Percentiles rank a stretch among this genome's conserved stretches.
Evolutionary conservation across 2,329 filamentous ascomycete species (phyloP).

Genomic region (Beauveria rudraprayagi): DNA sequence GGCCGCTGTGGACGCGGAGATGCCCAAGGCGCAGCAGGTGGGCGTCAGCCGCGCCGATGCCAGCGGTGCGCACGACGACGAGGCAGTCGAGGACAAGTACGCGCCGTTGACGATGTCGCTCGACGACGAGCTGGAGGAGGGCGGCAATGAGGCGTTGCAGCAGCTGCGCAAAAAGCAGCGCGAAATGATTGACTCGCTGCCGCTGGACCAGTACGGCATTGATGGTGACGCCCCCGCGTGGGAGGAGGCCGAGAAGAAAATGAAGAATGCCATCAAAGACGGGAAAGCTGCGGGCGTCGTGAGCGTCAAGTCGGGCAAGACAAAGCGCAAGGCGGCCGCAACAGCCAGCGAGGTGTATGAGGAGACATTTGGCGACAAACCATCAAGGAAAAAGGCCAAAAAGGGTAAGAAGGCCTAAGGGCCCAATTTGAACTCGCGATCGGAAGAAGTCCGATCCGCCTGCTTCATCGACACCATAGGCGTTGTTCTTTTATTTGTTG

Average conservation of each 20-base stretch:
- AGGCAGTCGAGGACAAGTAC: conserved; percentile 57
- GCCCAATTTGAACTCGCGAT: too few relatives aligned
- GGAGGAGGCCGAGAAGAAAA: conserved; percentile 68
- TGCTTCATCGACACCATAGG: neutral
- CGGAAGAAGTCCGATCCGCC: neutral
- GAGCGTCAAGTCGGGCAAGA: conserved; percentile 71
- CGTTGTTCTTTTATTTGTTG: neutral
- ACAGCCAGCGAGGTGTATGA: conserved; percentile 57
- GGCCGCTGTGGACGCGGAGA: conserved; percentile 59
- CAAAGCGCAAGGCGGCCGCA: conserved; percentile 63
- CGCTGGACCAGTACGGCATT: conserved; percentile 66
- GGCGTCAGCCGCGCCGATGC: conserved; percentile 53
- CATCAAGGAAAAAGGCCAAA: conserved; percentile 47
- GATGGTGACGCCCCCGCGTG: conserved; percentile 54
- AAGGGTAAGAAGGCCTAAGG: conserved; percentile 26
- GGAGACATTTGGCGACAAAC: conserved; percentile 47
- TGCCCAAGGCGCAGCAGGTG: conserved; percentile 50
- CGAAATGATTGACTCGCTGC: conserved; percentile 82
- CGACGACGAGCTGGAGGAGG: conserved; percentile 78
- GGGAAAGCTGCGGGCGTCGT: conserved; percentile 54
- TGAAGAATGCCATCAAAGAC: conserved; percentile 47
- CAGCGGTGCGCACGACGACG: conserved; percentile 60
- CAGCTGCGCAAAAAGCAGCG: conserved; percentile 72
- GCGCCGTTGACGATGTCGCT: conserved; percentile 63
- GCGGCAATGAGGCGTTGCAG: conserved; percentile 65